Percentiles rank a stretch among this genome's conserved stretches.
Evolutionary conservation across 441 rosid genomes (phyloP).

Genomic region (Populus hybrid): DNA sequence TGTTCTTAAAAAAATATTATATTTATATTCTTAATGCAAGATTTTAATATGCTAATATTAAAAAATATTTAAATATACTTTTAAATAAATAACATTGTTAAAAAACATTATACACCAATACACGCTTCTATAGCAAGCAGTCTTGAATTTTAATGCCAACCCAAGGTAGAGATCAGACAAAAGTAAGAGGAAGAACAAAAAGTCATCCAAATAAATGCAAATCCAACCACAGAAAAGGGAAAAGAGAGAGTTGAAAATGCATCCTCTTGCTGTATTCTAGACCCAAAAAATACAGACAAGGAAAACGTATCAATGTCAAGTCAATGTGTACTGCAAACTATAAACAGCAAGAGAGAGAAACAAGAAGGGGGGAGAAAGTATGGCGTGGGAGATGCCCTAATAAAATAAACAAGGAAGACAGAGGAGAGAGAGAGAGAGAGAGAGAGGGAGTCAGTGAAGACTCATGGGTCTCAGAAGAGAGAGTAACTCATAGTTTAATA

Average conservation of each 20-base stretch:
- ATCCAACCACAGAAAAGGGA: background rate
- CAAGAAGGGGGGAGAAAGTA: background rate
- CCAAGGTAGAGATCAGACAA: too few species aligned
- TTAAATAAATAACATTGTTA: too few species aligned
- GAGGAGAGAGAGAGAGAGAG: conserved; percentile 8
- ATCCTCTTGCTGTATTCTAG: background rate
- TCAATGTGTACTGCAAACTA: background rate
- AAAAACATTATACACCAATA: too few species aligned
- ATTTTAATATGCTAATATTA: too few species aligned
- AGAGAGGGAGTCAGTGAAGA: background rate
- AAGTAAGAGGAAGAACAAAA: background rate
- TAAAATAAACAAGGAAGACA: background rate
- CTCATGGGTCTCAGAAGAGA: too few species aligned
- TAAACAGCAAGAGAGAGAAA: background rate
- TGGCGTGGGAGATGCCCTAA: background rate
- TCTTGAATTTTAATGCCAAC: too few species aligned
- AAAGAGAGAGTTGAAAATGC: background rate
- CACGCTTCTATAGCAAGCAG: too few species aligned
- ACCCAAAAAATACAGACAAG: background rate
- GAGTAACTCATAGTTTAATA: conserved; percentile 23
- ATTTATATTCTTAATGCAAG: too few species aligned
- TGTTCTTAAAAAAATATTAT: too few species aligned
- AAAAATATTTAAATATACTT: too few species aligned
- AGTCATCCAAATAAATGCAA: background rate
- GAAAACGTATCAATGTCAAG: background rate